Evolutionary conservation across 306 rosid species (phyloP).

Genomic region (Psophocarpus tetragonolobus): DNA sequence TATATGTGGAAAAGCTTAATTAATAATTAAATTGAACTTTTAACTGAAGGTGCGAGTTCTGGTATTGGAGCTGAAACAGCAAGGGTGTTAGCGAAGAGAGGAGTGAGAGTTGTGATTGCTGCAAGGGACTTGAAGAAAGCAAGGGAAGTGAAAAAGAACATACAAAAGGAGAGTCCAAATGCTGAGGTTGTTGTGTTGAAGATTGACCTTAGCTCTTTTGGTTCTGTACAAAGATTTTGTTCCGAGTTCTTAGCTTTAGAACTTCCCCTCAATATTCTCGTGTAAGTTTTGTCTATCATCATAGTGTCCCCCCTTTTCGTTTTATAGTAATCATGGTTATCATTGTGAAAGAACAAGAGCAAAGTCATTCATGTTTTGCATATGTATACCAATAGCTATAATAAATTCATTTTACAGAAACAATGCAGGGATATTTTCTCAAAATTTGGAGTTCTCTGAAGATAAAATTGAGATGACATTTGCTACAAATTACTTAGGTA

Average conservation of each 20-base stretch:
- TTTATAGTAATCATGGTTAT: not conserved
- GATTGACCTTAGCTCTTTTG: slow-evolving; percentile 81
- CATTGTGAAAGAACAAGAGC: slow-evolving; percentile 5
- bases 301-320: not conserved
- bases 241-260: slow-evolving; percentile 69
- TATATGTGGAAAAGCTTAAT: not conserved
- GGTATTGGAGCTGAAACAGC: slow-evolving; percentile 98
- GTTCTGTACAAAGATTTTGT: slow-evolving; percentile 77
- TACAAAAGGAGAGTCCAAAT: slow-evolving; percentile 63
- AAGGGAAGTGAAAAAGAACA: slow-evolving; percentile 57
- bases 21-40: slow-evolving; percentile 19
- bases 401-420: slow-evolving; percentile 60
- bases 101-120: slow-evolving; percentile 83
- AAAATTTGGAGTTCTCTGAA: slow-evolving; percentile 78
- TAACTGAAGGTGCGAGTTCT: slow-evolving; percentile 70
- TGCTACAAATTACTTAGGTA: slow-evolving; percentile 95
- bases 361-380: not conserved
- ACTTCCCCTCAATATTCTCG: slow-evolving; percentile 81
- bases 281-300: slow-evolving; percentile 48
- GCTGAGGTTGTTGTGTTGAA: slow-evolving; percentile 73
- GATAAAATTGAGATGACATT: slow-evolving; percentile 94
- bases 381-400: not conserved
- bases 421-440: slow-evolving; percentile 86
- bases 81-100: slow-evolving; percentile 87
- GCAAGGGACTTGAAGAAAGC: slow-evolving; percentile 79